Conservation (phyloP, 257 asterid species). For the Cordia subcordata region DNA sequence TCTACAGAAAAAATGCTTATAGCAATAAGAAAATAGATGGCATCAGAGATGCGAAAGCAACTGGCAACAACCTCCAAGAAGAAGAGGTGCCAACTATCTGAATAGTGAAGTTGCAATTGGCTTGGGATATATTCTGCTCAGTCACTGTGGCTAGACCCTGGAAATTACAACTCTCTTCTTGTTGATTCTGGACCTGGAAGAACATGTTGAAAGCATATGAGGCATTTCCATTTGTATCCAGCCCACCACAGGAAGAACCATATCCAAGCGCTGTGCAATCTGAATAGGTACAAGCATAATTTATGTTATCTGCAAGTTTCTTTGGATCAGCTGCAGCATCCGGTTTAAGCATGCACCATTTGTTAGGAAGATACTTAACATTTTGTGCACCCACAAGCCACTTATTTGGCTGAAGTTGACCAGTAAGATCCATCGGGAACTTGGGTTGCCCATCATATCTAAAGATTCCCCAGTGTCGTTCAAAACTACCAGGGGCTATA, state of each 20-base stretch:
- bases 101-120: constrained; percentile 35
- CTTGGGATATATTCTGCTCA: constrained; percentile 34
- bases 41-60: constrained; percentile 6
- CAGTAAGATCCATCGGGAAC: constrained; percentile 35
- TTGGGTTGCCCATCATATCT: constrained; percentile 43
- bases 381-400: constrained; percentile 29
- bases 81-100: constrained; percentile 22
- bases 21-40: constrained; percentile 12
- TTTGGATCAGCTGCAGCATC: constrained; percentile 24
- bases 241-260: constrained; percentile 40
- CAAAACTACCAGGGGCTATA: constrained; percentile 35
- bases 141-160: constrained; percentile 38
- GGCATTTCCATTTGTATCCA: constrained; percentile 33
- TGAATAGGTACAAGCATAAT: constrained; percentile 35
- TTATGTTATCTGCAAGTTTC: constrained; percentile 29
- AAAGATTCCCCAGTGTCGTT: constrained; percentile 47
- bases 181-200: constrained; percentile 36
- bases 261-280: constrained; percentile 40
- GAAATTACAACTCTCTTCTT: constrained; percentile 29
- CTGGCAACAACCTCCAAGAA: constrained; percentile 19
- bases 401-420: constrained; percentile 30
- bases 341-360: constrained; percentile 35
- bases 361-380: constrained; percentile 28
- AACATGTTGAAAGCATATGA: constrained; percentile 40
- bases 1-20: constrained; percentile 5